These are phyloP conservation scores for Seiridium cupressi DNA, from an alignment of 2,329 filamentous ascomycete genomes.

Conservation along the genomic window DNA sequence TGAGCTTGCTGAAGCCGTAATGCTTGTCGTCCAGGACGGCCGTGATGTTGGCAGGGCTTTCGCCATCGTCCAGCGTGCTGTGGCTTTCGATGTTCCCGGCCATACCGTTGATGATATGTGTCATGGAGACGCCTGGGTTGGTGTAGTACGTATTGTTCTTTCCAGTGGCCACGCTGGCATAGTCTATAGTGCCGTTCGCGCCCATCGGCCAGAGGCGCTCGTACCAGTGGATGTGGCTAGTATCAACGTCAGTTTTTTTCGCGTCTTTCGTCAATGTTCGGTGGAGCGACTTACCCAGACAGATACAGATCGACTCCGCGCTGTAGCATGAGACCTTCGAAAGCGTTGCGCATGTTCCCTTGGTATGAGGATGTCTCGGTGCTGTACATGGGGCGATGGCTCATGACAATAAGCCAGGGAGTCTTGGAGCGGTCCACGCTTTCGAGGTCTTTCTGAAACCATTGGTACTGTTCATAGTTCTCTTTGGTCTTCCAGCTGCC, in stretches of 20 bases:
- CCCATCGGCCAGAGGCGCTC: background rate
- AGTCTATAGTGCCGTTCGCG: constrained; percentile 1
- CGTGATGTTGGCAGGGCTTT: background rate
- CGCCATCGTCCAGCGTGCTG: background rate
- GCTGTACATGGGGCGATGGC: constrained; percentile 47
- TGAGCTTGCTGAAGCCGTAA: constrained; percentile 3
- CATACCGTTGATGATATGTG: constrained; percentile 4
- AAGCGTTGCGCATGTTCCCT: constrained; percentile 36
- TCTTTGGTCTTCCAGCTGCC: constrained; percentile 5
- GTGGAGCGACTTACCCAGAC: constrained; percentile 11
- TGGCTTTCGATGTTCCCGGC: constrained; percentile 5
- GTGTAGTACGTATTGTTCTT: constrained; percentile 5
- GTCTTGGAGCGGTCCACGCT: constrained; percentile 54
- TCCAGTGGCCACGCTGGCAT: constrained; percentile 1
- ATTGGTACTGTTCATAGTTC: constrained; percentile 48
- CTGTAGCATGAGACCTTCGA: constrained; percentile 51
- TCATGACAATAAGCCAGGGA: constrained; percentile 49
- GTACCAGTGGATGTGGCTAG: constrained; percentile 1
- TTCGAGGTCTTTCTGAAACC: constrained; percentile 54
- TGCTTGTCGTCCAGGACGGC: constrained; percentile 3
- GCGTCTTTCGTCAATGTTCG: background rate
- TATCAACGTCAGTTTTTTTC: background rate
- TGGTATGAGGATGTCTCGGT: constrained; percentile 26
- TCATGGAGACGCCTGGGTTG: background rate
- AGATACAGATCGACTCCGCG: constrained; percentile 57